These are phyloP conservation scores for Cryptosporidium felis DNA, from an alignment of 169 alveolate genomes.

Conservation along the genomic window DNA sequence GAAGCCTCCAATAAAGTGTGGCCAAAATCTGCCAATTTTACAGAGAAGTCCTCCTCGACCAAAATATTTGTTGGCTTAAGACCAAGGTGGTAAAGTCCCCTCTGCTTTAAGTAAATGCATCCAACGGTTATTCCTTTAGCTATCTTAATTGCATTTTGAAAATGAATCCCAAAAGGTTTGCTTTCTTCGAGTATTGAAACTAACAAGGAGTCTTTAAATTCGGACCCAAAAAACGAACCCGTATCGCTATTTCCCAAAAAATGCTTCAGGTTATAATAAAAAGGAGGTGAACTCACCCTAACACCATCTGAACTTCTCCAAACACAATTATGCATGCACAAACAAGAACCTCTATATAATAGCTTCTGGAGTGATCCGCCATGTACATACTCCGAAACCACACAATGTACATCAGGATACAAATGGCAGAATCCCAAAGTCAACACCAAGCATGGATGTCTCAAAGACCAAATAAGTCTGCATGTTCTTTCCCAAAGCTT, in stretches of 20 bases:
- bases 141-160: conserved; percentile 12
- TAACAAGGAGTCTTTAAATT: background rate
- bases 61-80: conserved; percentile 49
- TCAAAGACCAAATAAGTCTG: conserved; percentile 56
- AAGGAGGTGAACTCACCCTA: background rate
- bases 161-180: conserved; percentile 23
- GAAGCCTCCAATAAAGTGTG: conserved; percentile 57
- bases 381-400: conserved; percentile 53
- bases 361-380: conserved; percentile 40
- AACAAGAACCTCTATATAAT: conserved; percentile 24
- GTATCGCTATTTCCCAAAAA: too few species aligned
- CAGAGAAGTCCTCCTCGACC: conserved; percentile 16
- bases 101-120: conserved; percentile 41
- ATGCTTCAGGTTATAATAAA: background rate
- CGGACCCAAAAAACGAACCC: too few species aligned
- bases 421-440: conserved; percentile 49
- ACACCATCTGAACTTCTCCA: background rate
- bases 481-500: conserved; percentile 63
- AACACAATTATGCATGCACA: conserved; percentile 15
- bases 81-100: conserved; percentile 28
- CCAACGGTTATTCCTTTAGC: conserved; percentile 50
- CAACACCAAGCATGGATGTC: conserved; percentile 59
- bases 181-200: background rate
- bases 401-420: conserved; percentile 57
- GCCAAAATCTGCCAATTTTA: conserved; percentile 56